These are phyloP conservation scores for Eudorina sp. DNA, from an alignment of 139 green algal genomes.

Conservation along the genomic window DNA sequence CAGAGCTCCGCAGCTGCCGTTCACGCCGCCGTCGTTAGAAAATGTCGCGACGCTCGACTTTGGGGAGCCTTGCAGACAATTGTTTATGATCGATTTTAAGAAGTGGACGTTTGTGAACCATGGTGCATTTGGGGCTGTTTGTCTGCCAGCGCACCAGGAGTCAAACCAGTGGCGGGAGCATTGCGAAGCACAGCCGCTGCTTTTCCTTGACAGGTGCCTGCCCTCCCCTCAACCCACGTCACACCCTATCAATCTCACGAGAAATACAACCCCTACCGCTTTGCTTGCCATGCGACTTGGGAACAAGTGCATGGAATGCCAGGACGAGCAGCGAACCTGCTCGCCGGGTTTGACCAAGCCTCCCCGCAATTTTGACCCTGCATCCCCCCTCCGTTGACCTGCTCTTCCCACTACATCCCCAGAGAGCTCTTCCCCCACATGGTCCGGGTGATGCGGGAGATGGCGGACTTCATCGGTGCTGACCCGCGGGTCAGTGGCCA, in stretches of 20 bases:
- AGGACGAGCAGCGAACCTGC: no score
- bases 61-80: constrained; percentile 46
- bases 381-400: no score
- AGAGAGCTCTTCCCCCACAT: constrained; percentile 76
- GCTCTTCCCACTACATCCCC: background rate
- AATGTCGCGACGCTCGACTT: background rate
- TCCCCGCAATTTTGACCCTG: no score
- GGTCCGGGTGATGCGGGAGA: constrained; percentile 67
- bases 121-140: constrained; percentile 75
- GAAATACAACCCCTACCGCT: no score
- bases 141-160: constrained; percentile 54
- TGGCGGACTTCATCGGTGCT: constrained; percentile 61
- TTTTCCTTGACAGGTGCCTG: constrained; percentile 65
- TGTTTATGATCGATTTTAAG: constrained; percentile 78
- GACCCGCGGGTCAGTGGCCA: constrained; percentile 34
- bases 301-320: no score
- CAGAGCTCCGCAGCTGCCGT: constrained; percentile 22
- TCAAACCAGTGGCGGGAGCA: constrained; percentile 69
- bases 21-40: constrained; percentile 25
- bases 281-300: no score
- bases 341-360: no score
- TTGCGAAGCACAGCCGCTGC: constrained; percentile 77
- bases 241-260: no score
- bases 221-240: background rate
- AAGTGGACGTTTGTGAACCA: constrained; percentile 76